phyloP scores from a whole-genome alignment of 139 green algal species.

The Coelastrella sp. region DNA sequence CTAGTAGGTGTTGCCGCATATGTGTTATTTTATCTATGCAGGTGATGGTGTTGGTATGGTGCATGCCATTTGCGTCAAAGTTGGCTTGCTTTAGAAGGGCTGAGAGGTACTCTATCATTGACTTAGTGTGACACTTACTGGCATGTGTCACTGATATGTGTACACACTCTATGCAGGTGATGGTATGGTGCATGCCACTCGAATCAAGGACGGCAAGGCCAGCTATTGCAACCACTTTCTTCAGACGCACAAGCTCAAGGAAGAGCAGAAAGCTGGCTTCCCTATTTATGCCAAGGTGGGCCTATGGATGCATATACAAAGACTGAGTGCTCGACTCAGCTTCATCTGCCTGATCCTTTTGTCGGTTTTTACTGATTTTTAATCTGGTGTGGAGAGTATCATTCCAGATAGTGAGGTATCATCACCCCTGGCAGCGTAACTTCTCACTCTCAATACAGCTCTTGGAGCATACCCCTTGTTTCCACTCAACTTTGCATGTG shows the following conservation, averaged over 20 bases:
- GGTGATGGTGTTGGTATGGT: slow-evolving; percentile 90
- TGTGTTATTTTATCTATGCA: too few species aligned
- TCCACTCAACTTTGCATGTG: too few species aligned
- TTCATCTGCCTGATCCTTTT: too few species aligned
- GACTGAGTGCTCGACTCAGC: not conserved
- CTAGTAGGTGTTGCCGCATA: too few species aligned
- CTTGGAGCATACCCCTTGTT: too few species aligned
- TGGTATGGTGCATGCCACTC: slow-evolving; percentile 83
- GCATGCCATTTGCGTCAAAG: slow-evolving; percentile 53
- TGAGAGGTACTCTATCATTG: not conserved
- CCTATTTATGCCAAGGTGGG: slow-evolving; percentile 47
- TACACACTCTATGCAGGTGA: slow-evolving; percentile 75
- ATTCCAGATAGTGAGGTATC: too few species aligned
- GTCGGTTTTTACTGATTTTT: too few species aligned
- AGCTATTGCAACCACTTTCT: slow-evolving; percentile 81
- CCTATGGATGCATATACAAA: not conserved
- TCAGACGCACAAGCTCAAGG: slow-evolving; percentile 42
- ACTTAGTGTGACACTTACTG: not conserved
- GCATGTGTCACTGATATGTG: not conserved
- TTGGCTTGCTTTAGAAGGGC: too few species aligned
- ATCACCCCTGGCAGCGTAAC: too few species aligned
- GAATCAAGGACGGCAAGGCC: slow-evolving; percentile 69
- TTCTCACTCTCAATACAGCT: too few species aligned
- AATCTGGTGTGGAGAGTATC: too few species aligned
- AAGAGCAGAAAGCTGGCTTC: slow-evolving; percentile 60